phyloP scores from a whole-genome alignment of 2,329 filamentous ascomycete species.

The Apiospora rasikravindrae region DNA sequence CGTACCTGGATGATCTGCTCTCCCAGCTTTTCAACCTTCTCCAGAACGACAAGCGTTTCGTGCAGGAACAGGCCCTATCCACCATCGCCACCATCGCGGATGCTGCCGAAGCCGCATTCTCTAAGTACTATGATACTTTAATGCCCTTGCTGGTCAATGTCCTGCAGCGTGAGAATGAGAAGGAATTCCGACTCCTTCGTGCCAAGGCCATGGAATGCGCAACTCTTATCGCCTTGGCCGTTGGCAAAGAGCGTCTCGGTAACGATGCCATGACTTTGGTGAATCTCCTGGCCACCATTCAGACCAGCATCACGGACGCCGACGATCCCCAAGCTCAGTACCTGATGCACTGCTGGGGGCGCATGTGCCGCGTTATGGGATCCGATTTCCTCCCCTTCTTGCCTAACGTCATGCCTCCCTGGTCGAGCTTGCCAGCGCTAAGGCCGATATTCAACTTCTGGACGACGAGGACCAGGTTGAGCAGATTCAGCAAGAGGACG shows the following conservation, averaged over 20 bases:
- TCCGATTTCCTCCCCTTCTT: constrained; percentile 92
- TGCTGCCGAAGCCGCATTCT: constrained; percentile 92
- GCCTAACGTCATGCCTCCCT: constrained; percentile 93
- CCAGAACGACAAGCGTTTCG: constrained; percentile 91
- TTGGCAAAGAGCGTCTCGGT: constrained; percentile 91
- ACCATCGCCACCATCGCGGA: constrained; percentile 99
- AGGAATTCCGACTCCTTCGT: constrained; percentile 87
- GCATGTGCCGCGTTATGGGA: constrained; percentile 95
- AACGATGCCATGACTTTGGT: constrained; percentile 87
- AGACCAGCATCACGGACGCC: constrained; percentile 82
- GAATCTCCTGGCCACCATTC: constrained; percentile 84
- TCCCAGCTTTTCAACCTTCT: constrained; percentile 85
- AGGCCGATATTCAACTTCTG: constrained; percentile 94
- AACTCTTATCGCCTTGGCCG: constrained; percentile 91
- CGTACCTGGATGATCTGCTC: constrained; percentile 88
- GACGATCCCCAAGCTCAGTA: constrained; percentile 98
- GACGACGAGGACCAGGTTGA: constrained; percentile 96
- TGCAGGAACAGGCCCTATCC: constrained; percentile 96
- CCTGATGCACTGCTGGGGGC: constrained; percentile 97
- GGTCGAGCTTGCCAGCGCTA: constrained; percentile 87
- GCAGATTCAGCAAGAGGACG: constrained; percentile 90
- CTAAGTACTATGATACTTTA: constrained; percentile 91
- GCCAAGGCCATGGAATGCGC: constrained; percentile 99
- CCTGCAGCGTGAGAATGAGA: constrained; percentile 86
- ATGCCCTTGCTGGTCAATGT: constrained; percentile 96